Conservation (phyloP, 306 rosid genomes). For the Cicer yamashitae region DNA sequence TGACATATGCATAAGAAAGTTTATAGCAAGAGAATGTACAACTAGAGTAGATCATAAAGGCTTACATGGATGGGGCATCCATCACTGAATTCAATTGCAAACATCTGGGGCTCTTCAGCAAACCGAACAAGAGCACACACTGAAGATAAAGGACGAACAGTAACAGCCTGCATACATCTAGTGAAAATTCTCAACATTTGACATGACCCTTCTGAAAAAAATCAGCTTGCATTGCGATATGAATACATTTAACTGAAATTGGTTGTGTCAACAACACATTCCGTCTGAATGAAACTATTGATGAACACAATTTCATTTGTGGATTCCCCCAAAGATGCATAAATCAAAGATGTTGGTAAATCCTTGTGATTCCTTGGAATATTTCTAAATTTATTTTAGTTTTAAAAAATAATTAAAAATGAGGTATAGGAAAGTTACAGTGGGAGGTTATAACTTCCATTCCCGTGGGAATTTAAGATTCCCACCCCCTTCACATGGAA, state of each 20-base stretch:
- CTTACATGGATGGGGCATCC: conserved; percentile 98
- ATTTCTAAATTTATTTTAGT: too few relatives aligned
- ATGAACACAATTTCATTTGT: neutral
- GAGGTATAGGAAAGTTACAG: neutral
- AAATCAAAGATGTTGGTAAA: neutral
- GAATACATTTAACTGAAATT: conserved; percentile 12
- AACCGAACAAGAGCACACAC: conserved; percentile 92
- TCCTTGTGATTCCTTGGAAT: neutral
- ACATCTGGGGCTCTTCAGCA: conserved; percentile 99
- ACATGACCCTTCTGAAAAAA: conserved; percentile 46
- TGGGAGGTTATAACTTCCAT: neutral
- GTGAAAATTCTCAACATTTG: conserved; percentile 72
- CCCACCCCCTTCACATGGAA: neutral
- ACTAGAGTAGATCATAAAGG: conserved; percentile 36
- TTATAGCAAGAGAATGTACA: conserved; percentile 30
- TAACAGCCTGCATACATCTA: conserved; percentile 99
- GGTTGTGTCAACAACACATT: neutral
- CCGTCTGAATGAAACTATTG: conserved; percentile 15
- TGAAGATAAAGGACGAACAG: conserved; percentile 94
- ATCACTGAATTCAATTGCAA: conserved; percentile 95
- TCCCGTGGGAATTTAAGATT: neutral
- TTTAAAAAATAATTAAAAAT: too few relatives aligned
- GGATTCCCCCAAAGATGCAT: conserved; percentile 15
- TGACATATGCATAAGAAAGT: conserved; percentile 54
- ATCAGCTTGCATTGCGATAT: conserved; percentile 18